Base-by-base conservation (phyloP, 2,329 filamentous ascomycete species). In the Phaeosphaeriaceae sp. region DNA sequence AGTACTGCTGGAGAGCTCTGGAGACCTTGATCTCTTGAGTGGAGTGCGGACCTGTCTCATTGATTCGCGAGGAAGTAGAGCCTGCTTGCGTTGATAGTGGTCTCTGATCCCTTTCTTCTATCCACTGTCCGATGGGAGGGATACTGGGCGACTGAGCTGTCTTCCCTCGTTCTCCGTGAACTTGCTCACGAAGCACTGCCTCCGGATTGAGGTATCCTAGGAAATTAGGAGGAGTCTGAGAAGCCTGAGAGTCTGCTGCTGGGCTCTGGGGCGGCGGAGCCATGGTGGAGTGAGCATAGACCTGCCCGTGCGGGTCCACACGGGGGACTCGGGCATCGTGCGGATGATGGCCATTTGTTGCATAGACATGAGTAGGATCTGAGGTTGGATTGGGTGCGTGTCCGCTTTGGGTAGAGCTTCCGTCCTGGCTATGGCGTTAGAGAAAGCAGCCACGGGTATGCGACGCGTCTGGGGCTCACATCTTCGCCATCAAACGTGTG, bases 151-250 rank as follows among this genome's bases (percentile, higher is more conserved):
- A 74, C 27, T 69, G 66, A 13, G 62, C 67, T n/a, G 66, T 48
- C 53, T 72, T 71, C 27, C 72, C 70, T 54, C 71, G 67, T 44
- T 75, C 72, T 10, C 76, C 69, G 45, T 76, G 69, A 42, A 78
- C 73, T 31, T 80, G 75, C 45, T 80, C 77, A 51, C 81, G 69
- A 31, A 83, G 70, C 10, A 80, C 78, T n/a, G 81, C 76, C 60
- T 82, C 80, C 4, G 81, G 81, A 41, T 79, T 80, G 53, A 82
- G 66, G 56, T 83, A 82, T 52, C 80, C 79, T 45, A 82, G 65
- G 58, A 82, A 82, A 51, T 79, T 78, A 19, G 77, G 73, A 17
- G 77, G 75, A 31, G 73, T 78, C 48, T 70, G 66, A 24, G 69
- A 59, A 17, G 68, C 67, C 46, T 65, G 66, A n/a, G 70, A 69